Conservation (phyloP, 129 eudicot genomes). For the Tanacetum coccineum region DNA sequence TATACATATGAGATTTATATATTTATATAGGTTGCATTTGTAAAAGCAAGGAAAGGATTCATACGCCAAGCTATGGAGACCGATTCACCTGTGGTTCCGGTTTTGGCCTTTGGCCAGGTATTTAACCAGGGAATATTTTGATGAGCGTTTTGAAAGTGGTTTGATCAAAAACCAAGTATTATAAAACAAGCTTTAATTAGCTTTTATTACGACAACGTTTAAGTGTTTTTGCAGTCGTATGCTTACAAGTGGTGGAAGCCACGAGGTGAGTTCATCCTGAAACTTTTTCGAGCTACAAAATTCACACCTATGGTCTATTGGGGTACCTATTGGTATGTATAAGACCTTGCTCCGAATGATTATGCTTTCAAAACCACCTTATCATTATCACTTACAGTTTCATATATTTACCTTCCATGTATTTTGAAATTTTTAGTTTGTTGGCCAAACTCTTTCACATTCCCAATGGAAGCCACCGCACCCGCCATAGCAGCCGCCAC, state of each 20-base stretch:
- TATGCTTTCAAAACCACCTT: too few species aligned
- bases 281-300: slow-evolving; percentile 62
- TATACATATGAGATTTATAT: background rate
- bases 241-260: slow-evolving; percentile 94
- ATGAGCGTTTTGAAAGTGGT: background rate
- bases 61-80: slow-evolving; percentile 73
- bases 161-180: too few species aligned
- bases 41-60: slow-evolving; percentile 68
- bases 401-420: too few species aligned
- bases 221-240: slow-evolving; percentile 44
- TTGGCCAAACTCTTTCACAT: too few species aligned
- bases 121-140: background rate
- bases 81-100: slow-evolving; percentile 76
- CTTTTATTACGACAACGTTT: background rate
- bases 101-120: slow-evolving; percentile 91
- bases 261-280: slow-evolving; percentile 46
- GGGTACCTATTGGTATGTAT: too few species aligned
- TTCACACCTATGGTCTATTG: slow-evolving; percentile 64
- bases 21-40: slow-evolving; percentile 50
- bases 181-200: too few species aligned
- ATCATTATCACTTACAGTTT: too few species aligned
- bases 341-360: too few species aligned
- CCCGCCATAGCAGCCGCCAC: too few species aligned
- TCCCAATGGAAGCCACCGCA: too few species aligned
- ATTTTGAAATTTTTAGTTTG: too few species aligned